Conservation (phyloP, 163 green algal species). For the Trebouxiophyceae sp. region DNA sequence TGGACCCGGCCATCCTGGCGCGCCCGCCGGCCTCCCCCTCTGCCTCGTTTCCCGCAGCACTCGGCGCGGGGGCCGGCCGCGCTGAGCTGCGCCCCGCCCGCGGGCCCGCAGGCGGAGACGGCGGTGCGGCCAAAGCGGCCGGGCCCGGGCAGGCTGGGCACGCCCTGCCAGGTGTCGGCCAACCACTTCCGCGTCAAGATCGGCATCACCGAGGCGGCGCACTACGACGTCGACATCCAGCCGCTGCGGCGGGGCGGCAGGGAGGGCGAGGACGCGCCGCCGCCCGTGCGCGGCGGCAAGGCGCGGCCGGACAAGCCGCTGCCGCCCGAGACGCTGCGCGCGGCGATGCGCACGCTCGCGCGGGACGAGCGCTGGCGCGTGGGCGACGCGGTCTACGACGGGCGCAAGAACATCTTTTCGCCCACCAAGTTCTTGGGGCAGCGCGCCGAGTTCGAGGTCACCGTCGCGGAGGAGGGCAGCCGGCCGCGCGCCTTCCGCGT, state of each 20-base stretch:
- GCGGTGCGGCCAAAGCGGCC: background rate
- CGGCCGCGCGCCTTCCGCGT: conserved; percentile 10
- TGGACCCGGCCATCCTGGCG: too few relatives aligned
- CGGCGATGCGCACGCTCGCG: conserved; percentile 24
- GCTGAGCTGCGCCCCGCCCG: too few relatives aligned
- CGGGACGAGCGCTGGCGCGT: conserved; percentile 26
- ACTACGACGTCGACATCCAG: conserved; percentile 39
- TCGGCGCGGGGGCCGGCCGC: too few relatives aligned
- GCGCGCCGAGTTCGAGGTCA: conserved; percentile 2
- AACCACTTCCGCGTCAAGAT: conserved; percentile 24
- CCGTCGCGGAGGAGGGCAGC: conserved; percentile 1
- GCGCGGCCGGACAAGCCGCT: conserved; percentile 1
- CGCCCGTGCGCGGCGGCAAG: background rate
- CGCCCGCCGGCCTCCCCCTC: too few relatives aligned
- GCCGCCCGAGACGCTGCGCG: conserved; percentile 13
- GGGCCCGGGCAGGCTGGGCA: background rate
- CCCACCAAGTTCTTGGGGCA: conserved; percentile 18
- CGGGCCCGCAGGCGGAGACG: background rate
- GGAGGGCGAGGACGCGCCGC: conserved; percentile 1
- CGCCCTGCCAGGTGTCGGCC: conserved; percentile 3
- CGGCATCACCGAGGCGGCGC: conserved; percentile 19
- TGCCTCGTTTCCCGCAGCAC: too few relatives aligned
- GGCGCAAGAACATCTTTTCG: conserved; percentile 54
- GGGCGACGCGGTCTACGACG: conserved; percentile 45
- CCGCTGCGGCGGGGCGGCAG: conserved; percentile 2